Base-by-base conservation (phyloP, 345 rosid genomes). In the Citrus hindsii region DNA sequence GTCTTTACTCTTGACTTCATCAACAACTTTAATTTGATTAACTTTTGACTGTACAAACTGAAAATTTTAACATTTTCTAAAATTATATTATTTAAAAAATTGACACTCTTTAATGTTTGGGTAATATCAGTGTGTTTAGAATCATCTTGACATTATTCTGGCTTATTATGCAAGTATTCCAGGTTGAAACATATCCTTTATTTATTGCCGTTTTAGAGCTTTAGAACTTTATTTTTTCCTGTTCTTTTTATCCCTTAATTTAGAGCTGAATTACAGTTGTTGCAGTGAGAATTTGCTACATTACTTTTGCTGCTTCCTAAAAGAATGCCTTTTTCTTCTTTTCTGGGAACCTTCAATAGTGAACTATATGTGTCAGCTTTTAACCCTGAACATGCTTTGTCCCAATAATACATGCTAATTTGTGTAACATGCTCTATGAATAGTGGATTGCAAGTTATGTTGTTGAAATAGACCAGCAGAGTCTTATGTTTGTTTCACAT, bases 361-460 rank as follows among this genome's bases (percentile, higher is more conserved):
- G 55, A 53, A 62, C 19, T 46, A 37, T 56, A 38, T 53, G 37
- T 21, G 22, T 48, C 71, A 30, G 71, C 66, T 33, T 51, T 66
- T 64, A n/a, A 51, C 48, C 63, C 6, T 32, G 46, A 32, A 53
- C 76, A 51, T 75, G 71, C 30, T 64, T 75, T 46, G 28, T 10
- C 40, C 42, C 22, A 32, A 21, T 56, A 27, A n/a, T 53, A 33
- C 9, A 8, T 69, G 73, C 38, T 24, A 25, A 7, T 68, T 42
- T 69, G 33, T 69, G 35, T 28, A 13, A 51, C 24, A 16, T 51
- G 60, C 73, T 42, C 7, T 46, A 42, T 62, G 35, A 61, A 46
- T 75, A 58, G 78, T 38, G 56, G 67, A 60, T 27, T 75, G 69
- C 30, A 62, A 62, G 64, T 8, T 74, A 27, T 61, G 69, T 42